Percentiles rank a stretch among this genome's conserved stretches.
phyloP scores from a whole-genome alignment of 164 flowering plant species.

The Kalanchoe fedtschenkoi region DNA sequence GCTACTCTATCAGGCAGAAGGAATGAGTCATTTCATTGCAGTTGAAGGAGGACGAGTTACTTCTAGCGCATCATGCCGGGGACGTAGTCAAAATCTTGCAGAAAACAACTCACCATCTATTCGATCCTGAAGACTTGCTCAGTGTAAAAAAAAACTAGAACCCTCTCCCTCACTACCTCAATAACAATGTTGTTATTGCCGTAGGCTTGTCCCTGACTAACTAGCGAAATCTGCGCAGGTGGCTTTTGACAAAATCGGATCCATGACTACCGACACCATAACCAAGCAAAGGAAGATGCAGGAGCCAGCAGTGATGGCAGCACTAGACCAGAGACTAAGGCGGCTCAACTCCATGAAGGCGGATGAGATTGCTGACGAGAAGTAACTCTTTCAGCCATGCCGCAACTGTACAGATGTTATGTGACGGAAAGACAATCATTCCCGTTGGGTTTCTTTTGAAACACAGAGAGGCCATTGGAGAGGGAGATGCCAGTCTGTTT shows the following conservation, averaged over 20 bases:
- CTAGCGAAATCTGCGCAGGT: constrained; percentile 39
- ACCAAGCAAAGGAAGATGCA: constrained; percentile 94
- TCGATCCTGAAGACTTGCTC: constrained; percentile 85
- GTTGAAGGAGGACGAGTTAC: constrained; percentile 90
- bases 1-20: not conserved
- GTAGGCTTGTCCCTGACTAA: not conserved
- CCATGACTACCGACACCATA: constrained; percentile 70
- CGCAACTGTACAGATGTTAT: not conserved
- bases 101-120: constrained; percentile 72
- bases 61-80: constrained; percentile 65
- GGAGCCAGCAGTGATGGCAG: constrained; percentile 93
- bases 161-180: not conserved
- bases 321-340: constrained; percentile 73
- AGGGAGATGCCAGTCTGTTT: too few relatives aligned
- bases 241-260: constrained; percentile 85
- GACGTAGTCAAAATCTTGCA: constrained; percentile 73
- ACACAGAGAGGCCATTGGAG: too few relatives aligned
- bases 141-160: constrained; percentile 46
- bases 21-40: constrained; percentile 21
- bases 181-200: not conserved
- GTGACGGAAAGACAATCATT: too few relatives aligned
- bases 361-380: constrained; percentile 23
- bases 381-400: not conserved
- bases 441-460: too few relatives aligned
- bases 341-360: constrained; percentile 49